Evolutionary conservation across 2,329 filamentous ascomycete species (phyloP).

Genomic region (Stagonosporopsis vannaccii): DNA sequence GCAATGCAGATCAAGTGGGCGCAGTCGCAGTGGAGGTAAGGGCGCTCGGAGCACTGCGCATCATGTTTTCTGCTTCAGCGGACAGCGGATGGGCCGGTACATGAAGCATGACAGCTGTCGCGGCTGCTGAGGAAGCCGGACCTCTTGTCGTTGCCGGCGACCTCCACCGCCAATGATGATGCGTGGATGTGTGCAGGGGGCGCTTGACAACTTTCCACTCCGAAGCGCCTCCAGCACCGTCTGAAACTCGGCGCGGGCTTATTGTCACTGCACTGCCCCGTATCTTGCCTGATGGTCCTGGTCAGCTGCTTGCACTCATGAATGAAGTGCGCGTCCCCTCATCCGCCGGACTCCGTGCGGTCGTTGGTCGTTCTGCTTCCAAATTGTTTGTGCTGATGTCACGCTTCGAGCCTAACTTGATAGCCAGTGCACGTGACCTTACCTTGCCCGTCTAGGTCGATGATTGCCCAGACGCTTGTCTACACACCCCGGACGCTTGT

Average conservation of each 20-base stretch:
- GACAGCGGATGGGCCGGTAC: conserved; percentile 15
- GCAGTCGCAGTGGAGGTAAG: not conserved
- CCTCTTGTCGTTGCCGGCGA: conserved; percentile 1
- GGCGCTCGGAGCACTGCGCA: not conserved
- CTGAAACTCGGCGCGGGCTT: conserved; percentile 13
- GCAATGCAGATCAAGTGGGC: conserved; percentile 5
- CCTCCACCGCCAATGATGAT: conserved; percentile 16
- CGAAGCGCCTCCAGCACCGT: not conserved
- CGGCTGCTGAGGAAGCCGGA: conserved; percentile 17
- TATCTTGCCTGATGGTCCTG: not conserved
- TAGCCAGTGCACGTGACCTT: no score
- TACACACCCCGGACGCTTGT: no score
- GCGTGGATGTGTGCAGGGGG: conserved; percentile 13
- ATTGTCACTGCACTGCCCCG: conserved; percentile 11
- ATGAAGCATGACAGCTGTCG: conserved; percentile 18
- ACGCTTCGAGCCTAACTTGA: no score
- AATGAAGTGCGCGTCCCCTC: not conserved
- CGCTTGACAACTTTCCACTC: conserved; percentile 3
- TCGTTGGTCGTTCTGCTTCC: not conserved
- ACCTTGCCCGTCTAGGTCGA: no score
- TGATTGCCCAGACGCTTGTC: no score
- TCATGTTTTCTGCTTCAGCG: conserved; percentile 1
- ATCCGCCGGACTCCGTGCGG: conserved; percentile 12
- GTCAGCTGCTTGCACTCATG: not conserved
- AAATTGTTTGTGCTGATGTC: conserved; percentile 1